Base-by-base conservation (phyloP, 1,284 basidiomycete genomes). In the Melampsora abietis-canadensis region DNA sequence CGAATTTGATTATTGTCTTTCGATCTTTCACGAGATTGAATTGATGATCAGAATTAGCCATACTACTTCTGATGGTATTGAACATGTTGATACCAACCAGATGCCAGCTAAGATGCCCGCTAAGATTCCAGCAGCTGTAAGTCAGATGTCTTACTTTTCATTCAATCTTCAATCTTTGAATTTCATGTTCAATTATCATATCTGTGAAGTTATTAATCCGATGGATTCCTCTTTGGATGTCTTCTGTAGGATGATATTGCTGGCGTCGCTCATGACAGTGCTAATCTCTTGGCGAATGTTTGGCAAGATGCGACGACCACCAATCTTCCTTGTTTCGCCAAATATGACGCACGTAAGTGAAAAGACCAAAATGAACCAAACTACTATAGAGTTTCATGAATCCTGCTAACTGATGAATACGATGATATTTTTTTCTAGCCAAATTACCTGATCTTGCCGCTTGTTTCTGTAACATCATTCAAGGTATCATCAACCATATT, bases 401-500 rank as follows among this genome's bases (percentile, higher is more conserved):
- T 8, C 8, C 8, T 27, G 21, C 1, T 21, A 7, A 54, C 19
- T 54, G 51, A 54, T 54, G 51, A 54, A 54, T 8, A 8, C 21
- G 51, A 21, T 27, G n/a, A 6, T n/a, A n/a, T 54, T n/a, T 54
- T 10, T 19, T n/a, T 27, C 17, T 21, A 54, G 51, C 51, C 14
- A 54, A 54, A 54, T 27, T 54, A 21, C 51, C 51, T 27, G 27
- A 54, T n/a, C n/a, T 54, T 54, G 51, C 51, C n/a, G 6, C n/a
- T 54, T n/a, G 19, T 54, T 54, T 54, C 14, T n/a, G n/a, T 27
- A n/a, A 54, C 8, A 54, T 54, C 19, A 54, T 54, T 4, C 2
- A 19, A n/a, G 8, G 4, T 1, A 21, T n/a, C 27, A 21, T 54
- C 19, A 4, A 54, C n/a, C 27, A 12, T 8, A 54, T 54, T 27